These are phyloP conservation scores for Paramecium octaurelia DNA, from an alignment of 73 alveolate genomes.

Conservation along the genomic window DNA sequence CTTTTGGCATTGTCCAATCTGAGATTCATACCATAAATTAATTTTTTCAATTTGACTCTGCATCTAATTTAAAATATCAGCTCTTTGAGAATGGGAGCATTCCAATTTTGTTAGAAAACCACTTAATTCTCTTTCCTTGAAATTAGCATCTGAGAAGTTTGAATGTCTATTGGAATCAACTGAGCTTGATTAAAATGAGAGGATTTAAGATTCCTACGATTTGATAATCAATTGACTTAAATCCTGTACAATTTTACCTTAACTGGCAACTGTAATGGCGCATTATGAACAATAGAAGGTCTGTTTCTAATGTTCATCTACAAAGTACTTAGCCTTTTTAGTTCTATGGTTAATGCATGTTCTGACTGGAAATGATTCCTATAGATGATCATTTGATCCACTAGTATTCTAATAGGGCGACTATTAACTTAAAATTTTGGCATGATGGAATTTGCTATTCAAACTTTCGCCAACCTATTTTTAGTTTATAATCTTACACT, in stretches of 20 bases:
- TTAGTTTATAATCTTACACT: neutral
- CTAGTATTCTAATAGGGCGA: neutral
- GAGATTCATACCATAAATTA: conserved; percentile 7
- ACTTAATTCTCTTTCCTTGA: neutral
- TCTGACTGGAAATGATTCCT: conserved; percentile 37
- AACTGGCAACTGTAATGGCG: neutral
- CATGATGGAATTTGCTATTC: neutral
- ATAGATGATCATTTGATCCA: neutral
- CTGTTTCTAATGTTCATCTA: neutral
- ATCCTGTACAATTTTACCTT: neutral
- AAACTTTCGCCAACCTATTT: conserved; percentile 6
- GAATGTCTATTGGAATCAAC: conserved; percentile 15
- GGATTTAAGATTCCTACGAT: neutral
- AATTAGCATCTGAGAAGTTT: neutral
- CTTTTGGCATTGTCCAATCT: neutral
- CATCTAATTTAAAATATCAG: neutral
- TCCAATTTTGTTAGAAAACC: neutral
- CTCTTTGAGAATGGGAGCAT: neutral
- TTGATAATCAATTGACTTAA: neutral
- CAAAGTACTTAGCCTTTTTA: conserved; percentile 15
- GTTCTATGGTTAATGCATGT: conserved; percentile 23
- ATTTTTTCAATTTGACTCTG: neutral
- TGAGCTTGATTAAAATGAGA: conserved; percentile 36
- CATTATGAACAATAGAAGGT: conserved; percentile 7
- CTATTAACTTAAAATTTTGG: neutral